phyloP scores from a whole-genome alignment of 352 stramenopile genomes.

The Globisporangium barbulae region DNA sequence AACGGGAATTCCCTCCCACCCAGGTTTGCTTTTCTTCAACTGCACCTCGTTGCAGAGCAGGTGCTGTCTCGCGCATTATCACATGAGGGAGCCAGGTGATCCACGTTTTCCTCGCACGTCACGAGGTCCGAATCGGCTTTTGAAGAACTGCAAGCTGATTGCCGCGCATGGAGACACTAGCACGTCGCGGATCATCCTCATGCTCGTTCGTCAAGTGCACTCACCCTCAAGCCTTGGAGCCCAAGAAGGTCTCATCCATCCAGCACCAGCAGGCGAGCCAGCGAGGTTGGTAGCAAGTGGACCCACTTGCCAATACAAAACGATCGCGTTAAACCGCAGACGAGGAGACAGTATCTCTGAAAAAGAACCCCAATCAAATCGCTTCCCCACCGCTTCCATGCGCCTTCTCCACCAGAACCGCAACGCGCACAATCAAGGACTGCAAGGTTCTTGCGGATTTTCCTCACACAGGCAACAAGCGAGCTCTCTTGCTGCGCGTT shows the following conservation, averaged over 20 bases:
- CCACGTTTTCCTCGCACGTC: not conserved
- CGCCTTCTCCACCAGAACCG: not conserved
- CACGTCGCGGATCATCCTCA: not conserved
- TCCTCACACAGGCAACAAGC: too few relatives aligned
- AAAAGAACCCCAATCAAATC: constrained; percentile 19
- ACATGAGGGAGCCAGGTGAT: not conserved
- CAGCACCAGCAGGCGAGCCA: too few relatives aligned
- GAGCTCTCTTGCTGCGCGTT: too few relatives aligned
- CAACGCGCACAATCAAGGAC: not conserved
- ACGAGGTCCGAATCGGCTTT: not conserved
- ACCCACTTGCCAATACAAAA: too few relatives aligned
- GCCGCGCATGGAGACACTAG: not conserved
- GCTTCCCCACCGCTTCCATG: not conserved
- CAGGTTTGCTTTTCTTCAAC: not conserved
- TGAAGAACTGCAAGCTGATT: not conserved
- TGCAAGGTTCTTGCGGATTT: too few relatives aligned
- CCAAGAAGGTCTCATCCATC: too few relatives aligned
- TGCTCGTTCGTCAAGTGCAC: too few relatives aligned
- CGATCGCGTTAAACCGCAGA: constrained; percentile 2
- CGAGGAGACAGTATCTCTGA: not conserved
- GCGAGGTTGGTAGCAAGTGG: too few relatives aligned
- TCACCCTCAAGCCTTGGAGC: too few relatives aligned
- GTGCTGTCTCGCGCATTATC: not conserved
- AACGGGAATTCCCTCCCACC: not conserved
- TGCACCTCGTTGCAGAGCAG: constrained; percentile 2